phyloP scores from a whole-genome alignment of 164 flowering plant species.

The Annona cherimola region DNA sequence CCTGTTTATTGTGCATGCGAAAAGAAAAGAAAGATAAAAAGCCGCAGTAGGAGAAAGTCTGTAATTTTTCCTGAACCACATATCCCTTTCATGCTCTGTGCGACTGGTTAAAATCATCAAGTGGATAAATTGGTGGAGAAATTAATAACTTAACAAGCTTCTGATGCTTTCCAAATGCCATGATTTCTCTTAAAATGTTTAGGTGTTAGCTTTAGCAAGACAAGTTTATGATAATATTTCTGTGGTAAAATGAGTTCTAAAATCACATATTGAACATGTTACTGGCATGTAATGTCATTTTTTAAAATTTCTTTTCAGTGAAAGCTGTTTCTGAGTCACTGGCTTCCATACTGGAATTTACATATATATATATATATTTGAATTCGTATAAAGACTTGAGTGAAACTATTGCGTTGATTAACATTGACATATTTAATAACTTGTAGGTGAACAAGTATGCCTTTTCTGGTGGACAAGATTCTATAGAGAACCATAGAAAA shows the following conservation, averaged over 20 bases:
- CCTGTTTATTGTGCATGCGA: too few species aligned
- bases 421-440: background rate
- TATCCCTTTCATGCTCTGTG: too few species aligned
- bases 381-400: too few species aligned
- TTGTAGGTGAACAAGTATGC: constrained; percentile 78
- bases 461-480: constrained; percentile 92
- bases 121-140: background rate
- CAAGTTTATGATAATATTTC: background rate
- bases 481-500: constrained; percentile 71
- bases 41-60: background rate
- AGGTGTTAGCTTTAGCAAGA: background rate
- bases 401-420: too few species aligned
- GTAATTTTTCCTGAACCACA: background rate
- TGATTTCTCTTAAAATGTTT: background rate
- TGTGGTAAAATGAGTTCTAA: background rate
- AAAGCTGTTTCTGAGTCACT: too few species aligned
- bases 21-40: background rate
- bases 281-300: background rate
- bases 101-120: background rate
- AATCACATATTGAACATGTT: background rate
- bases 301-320: too few species aligned
- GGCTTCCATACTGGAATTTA: too few species aligned
- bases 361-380: background rate
- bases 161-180: background rate
- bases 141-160: background rate